Percentiles rank a stretch among this genome's conserved stretches.
These are phyloP conservation scores for Eruca vesicaria DNA, from an alignment of 441 rosid genomes.

Conservation along the genomic window DNA sequence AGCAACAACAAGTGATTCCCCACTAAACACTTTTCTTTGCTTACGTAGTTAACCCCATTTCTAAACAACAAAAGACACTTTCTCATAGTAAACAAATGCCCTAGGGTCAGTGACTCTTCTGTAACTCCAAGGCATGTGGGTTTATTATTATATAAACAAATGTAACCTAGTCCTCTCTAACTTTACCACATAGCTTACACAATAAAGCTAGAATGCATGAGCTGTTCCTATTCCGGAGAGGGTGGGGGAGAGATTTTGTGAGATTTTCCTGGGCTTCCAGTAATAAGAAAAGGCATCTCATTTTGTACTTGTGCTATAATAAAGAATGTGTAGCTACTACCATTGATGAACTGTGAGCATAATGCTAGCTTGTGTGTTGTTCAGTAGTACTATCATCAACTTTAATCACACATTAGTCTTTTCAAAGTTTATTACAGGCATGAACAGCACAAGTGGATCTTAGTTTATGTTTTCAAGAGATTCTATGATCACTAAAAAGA, in stretches of 20 bases:
- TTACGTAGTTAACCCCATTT: slow-evolving; percentile 31
- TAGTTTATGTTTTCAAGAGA: slow-evolving; percentile 30
- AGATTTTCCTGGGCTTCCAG: slow-evolving; percentile 39
- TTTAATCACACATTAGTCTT: slow-evolving; percentile 23
- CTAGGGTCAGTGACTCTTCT: slow-evolving; percentile 39
- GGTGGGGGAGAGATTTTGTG: slow-evolving; percentile 22
- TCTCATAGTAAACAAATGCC: slow-evolving; percentile 28
- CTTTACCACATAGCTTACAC: slow-evolving; percentile 19
- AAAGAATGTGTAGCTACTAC: slow-evolving; percentile 13
- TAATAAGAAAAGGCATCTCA: slow-evolving; percentile 24
- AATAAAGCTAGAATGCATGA: slow-evolving; percentile 33
- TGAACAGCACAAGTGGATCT: slow-evolving; percentile 25
- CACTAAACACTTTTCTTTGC: slow-evolving; percentile 45
- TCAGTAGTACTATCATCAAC: slow-evolving; percentile 24
- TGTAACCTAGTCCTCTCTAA: slow-evolving; percentile 43
- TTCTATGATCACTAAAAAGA: slow-evolving; percentile 14
- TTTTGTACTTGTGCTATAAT: slow-evolving; percentile 19
- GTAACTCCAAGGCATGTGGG: slow-evolving; percentile 43
- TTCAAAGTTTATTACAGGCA: slow-evolving; percentile 22
- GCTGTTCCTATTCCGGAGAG: slow-evolving; percentile 34
- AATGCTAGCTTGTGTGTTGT: slow-evolving; percentile 35
- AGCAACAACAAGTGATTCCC: slow-evolving; percentile 51
- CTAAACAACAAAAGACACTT: slow-evolving; percentile 32
- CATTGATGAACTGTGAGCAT: slow-evolving; percentile 24
- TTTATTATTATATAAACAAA: slow-evolving; percentile 40